Evolutionary conservation across 2,329 filamentous ascomycete genomes (phyloP).

Genomic region (Berkeleyomyces rouxiae): DNA sequence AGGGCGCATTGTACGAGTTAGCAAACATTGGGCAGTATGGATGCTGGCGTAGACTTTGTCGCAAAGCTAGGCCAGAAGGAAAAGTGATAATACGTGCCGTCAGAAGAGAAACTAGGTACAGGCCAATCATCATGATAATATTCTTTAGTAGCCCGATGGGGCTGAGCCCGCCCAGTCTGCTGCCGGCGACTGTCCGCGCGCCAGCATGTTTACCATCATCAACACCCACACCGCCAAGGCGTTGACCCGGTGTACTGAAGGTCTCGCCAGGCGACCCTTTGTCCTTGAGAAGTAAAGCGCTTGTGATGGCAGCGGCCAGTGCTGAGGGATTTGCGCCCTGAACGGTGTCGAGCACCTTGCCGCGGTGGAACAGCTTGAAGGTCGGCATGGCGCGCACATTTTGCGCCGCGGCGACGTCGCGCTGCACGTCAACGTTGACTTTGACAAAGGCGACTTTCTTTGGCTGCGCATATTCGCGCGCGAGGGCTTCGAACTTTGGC

Average conservation of each 20-base stretch:
- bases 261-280: slow-evolving; percentile 28
- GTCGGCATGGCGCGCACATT: slow-evolving; percentile 81
- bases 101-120: slow-evolving; percentile 46
- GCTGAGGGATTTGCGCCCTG: slow-evolving; percentile 64
- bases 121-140: slow-evolving; percentile 36
- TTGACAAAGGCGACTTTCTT: slow-evolving; percentile 79
- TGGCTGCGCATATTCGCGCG: slow-evolving; percentile 61
- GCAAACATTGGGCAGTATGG: not conserved
- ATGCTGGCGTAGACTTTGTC: too few relatives aligned
- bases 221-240: slow-evolving; percentile 30
- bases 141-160: slow-evolving; percentile 25
- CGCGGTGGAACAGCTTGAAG: slow-evolving; percentile 76
- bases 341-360: slow-evolving; percentile 56
- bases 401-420: slow-evolving; percentile 60
- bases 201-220: slow-evolving; percentile 10
- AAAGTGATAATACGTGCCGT: slow-evolving; percentile 28
- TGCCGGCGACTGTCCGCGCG: slow-evolving; percentile 11
- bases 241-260: slow-evolving; percentile 40
- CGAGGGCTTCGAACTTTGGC: slow-evolving; percentile 72
- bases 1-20: not conserved
- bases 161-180: slow-evolving; percentile 24
- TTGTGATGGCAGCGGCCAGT: slow-evolving; percentile 60
- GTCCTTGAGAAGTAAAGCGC: slow-evolving; percentile 39
- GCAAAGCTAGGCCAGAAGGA: not conserved
- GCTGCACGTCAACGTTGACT: slow-evolving; percentile 74